Evolutionary conservation across 1,284 basidiomycete species (phyloP), one percentile per base, ranked within the genome.

Genomic region (Ustilago xerochloae): DNA sequence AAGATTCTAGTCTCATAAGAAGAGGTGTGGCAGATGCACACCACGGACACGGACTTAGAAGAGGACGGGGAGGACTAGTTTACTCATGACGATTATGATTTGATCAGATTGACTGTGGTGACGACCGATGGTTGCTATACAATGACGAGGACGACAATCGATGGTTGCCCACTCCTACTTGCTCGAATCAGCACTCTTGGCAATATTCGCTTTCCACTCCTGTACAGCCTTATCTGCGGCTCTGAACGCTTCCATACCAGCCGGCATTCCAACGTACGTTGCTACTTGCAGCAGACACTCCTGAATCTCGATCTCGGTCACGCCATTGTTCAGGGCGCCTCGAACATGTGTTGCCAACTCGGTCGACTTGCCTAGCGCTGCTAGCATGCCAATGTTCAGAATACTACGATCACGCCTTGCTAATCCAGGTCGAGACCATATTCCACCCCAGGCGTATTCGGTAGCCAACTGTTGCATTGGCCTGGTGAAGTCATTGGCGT

Each of bases 301-400:
- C 28, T 63, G 57, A 5, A 75, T 35, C 52, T 75, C 66, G 28
- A 28, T 18, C 45, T 63, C 63, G 32, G 63, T 72, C 4, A 75
- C 51, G 18, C 73, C 73, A 35, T 75, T 75, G 58, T 63, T 75
- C 30, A 75, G 67, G 3, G 73, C 73, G 10, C 73, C 73, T 46
- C 67, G 63, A 13, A 72, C 39, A 29, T 75, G 73, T 13, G 54
- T 62, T 33, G 48, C 53, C 13, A 75, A 43, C 24, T 75, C 73
- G 16, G 73, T 75, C 48, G 36, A 57, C 28, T 50, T 62, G 32
- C 55, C 60, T 35, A 75, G 55, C 1, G 68, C 68, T 5, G 58
- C 51, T 7, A 75, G 65, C 67, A 73, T 68, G 51, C 64, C 64
- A 13, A 73, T 49, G 54, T 73, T 73, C 43, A 73, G 61, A 18